Evolutionary conservation across 371 early-diverging fungal genomes (phyloP), one percentile per base, ranked within the genome.

Genomic region (Mortierella sp.): DNA sequence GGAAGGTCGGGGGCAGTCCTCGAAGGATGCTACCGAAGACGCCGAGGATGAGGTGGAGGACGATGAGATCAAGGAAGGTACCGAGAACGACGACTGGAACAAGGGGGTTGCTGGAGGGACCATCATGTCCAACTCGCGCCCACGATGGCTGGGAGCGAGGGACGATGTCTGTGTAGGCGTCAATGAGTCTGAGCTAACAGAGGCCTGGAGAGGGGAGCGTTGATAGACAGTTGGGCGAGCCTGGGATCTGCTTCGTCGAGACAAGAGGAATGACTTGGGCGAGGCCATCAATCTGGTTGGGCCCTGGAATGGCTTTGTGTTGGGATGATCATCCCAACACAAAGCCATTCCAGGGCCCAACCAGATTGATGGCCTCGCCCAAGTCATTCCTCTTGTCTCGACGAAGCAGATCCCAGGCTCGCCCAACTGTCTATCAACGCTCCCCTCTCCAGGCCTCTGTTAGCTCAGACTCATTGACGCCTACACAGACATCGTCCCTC

Each of bases 291-390:
- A 28, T 44, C 63, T 49, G 54, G 34, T 46, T n/a, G 70, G 41
- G 24, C 58, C 37, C 14, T 62, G 70, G 40, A 69, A 69, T 19
- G 70, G 70, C 53, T 69, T 69, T 27, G 62, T 69, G 50, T 58
- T 69, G n/a, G 70, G 65, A 53, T 17, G 70, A 69, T 21, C 58
- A 54, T 24, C 70, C 70, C n/a, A 69, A 58, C 50, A 69, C 62
- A 27, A 69, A 69, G 53, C 70, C 70, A 19, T 69, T 69, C 40
- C 70, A 62, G 14, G 37, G 58, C 24, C 41, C 70, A n/a, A 46
- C 34, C 54, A 49, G 63, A 44, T 28, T 62, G 47, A 43, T 58
- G 28, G 29, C 48, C 2, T 34, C 34, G 34, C 59, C 70, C 22
- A 66, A 48, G 48, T 54, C 66, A 21, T 49, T 54, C 54, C 24